A percentile compares a stretch with the other conserved stretches of the same genome.
Conservation (phyloP, 495 filamentous ascomycete genomes). For the Daldinia loculata region DNA sequence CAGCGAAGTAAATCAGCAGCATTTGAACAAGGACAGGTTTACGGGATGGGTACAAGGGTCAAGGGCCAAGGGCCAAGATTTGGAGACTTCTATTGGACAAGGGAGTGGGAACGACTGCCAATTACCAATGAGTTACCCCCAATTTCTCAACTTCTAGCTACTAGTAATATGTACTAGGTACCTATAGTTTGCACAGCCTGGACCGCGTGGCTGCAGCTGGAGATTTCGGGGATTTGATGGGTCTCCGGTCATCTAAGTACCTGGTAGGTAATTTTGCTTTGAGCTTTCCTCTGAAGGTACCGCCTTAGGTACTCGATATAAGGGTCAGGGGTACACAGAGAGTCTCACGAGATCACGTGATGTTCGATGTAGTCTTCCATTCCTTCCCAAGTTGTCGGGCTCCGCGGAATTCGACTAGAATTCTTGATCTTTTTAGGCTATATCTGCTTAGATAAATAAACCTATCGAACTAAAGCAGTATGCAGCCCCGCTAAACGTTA, state of each 20-base stretch:
- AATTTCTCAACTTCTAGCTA: constrained; percentile 1
- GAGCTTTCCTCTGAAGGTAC: constrained; percentile 11
- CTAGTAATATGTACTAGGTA: not conserved
- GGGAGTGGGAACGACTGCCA: not conserved
- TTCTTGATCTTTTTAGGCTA: not conserved
- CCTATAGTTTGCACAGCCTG: not conserved
- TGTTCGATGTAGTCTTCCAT: constrained; percentile 7
- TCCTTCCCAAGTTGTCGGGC: constrained; percentile 14
- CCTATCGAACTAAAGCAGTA: not conserved
- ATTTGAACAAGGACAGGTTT: constrained; percentile 17
- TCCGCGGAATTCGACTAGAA: constrained; percentile 2
- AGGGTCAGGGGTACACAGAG: constrained; percentile 10
- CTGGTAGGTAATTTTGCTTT: constrained; percentile 4
- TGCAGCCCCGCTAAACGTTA: not conserved
- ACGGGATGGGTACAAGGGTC: not conserved
- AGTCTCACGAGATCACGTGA: constrained; percentile 37
- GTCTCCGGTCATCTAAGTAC: constrained; percentile 16
- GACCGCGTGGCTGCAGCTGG: constrained; percentile 9
- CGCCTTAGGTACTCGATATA: not conserved
- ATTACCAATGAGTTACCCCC: not conserved
- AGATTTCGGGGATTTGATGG: constrained; percentile 27
- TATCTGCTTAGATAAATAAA: constrained; percentile 21
- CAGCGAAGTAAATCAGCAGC: constrained; percentile 6
- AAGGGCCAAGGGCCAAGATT: not conserved
- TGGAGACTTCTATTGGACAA: constrained; percentile 1